These are phyloP conservation scores for Ophioceras dolichostomum DNA, from an alignment of 2,329 filamentous ascomycete species.

Conservation along the genomic window DNA sequence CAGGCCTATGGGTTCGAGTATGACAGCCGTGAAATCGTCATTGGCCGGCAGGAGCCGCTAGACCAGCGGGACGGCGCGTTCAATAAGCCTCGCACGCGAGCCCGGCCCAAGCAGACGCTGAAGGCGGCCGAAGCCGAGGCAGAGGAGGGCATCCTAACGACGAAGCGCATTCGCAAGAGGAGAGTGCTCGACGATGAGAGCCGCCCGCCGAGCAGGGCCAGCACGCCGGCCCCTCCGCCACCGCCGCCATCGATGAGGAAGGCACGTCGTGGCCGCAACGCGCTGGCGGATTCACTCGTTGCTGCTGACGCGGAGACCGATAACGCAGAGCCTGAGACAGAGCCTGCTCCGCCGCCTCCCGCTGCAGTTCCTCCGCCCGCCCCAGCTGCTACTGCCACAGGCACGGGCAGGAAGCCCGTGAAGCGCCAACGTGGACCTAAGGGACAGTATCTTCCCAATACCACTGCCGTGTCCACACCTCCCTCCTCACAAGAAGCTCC, in stretches of 20 bases:
- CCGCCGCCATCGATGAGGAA: constrained; percentile 6
- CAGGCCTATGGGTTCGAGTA: constrained; percentile 49
- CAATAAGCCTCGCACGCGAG: constrained; percentile 38
- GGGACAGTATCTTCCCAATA: background rate
- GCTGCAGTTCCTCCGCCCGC: no score
- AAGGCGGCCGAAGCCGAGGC: constrained; percentile 42
- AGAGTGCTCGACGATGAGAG: constrained; percentile 38
- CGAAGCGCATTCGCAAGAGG: constrained; percentile 41
- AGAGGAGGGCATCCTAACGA: constrained; percentile 29
- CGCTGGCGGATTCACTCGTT: background rate
- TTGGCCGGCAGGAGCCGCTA: constrained; percentile 46
- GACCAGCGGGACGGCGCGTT: constrained; percentile 42
- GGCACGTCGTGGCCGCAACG: constrained; percentile 4
- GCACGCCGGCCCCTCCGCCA: constrained; percentile 27
- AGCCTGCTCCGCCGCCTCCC: background rate
- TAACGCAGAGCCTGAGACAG: background rate
- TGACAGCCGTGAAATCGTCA: constrained; percentile 42
- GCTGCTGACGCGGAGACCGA: background rate
- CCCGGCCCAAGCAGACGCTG: constrained; percentile 43
- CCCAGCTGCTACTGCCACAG: no score
- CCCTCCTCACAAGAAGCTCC: no score
- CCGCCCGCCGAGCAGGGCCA: constrained; percentile 36
- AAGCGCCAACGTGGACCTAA: background rate
- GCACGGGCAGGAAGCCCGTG: no score
- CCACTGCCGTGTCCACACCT: background rate